Base-by-base conservation (phyloP, 108 stramenopile species). In the Epithemia pelagica region DNA sequence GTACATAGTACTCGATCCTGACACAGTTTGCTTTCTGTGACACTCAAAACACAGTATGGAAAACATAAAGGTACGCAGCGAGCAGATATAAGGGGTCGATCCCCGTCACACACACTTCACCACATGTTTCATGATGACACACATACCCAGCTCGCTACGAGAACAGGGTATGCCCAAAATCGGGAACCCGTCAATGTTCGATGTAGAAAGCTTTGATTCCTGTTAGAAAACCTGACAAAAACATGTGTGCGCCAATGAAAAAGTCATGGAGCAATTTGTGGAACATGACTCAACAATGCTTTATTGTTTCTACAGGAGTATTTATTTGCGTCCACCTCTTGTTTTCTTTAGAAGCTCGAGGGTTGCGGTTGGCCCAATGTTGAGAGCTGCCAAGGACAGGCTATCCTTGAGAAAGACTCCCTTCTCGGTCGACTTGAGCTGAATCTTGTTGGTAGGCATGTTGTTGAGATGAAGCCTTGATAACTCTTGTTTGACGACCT, bases 401-500 rank as follows among this genome's bases (percentile, higher is more conserved):
- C 57, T 75, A 69, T 91, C 83, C 54, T 87, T 90, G 69, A 89
- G 67, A 60, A 92, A 95, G 3, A 80, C 86, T 37, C 65, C 63
- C 7, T 62, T 69, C 8, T 73, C 58, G 7, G 32, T 24, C 28
- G 56, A 5, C 71, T 84, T 90, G 52, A 95, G 68, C 71, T 92
- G 89, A 69, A 90, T 87, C 58, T 95, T 95, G 72, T 95, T 95
- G 52, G 73, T 65, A 7, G 89, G 89, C 88, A 95, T 95, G 22
- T 73, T 82, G 55, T 82, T 83, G 55, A 91, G 66, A 58, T 85
- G 76, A 2, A 53, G 37, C 52, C 70, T 74, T 1, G 79, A 75
- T 2, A 91, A 67, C 57, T 72, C 61, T 58, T 70, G 83, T 78
- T 95, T 95, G 61, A 95, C 61, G 19, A 65, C 66, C 67, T 92